Evolutionary conservation across 371 early-diverging fungal species (phyloP), one percentile per base, ranked within the genome.

Genomic region (Syncephalastrum sp.): DNA sequence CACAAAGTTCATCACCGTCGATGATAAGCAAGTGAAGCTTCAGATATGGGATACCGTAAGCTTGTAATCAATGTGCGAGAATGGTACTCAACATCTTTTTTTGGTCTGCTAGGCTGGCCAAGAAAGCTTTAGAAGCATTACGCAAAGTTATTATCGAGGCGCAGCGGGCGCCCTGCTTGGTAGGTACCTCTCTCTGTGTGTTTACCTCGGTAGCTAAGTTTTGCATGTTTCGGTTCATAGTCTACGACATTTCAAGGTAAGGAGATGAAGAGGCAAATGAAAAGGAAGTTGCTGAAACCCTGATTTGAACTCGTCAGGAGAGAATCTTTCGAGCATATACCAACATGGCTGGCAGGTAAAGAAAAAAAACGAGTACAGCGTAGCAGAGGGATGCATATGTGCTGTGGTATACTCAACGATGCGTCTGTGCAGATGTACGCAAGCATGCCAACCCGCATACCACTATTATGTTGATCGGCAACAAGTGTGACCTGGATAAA

Each of bases 21-120:
- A 90, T 53, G 84, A 84, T 57, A 88, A 90, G 60, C 87, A 85
- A 61, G 88, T 98, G 64, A 97, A 97, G 74, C 83, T 99, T 17
- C 98, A 98, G 72, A 94, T 99, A 54, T 99, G 99, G 99, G 99
- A 99, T 73, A 98, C 99, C 14, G 96, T 94, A 67, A 84, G 89
- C 7, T 27, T 12, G 85, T 83, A 45, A 55, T 21, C 21, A 21
- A 21, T 21, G 21, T 21, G 21, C 21, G 21, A 21, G 0, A 21
- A 21, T 21, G 21, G 21, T 2, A 21, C 21, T 21, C 21, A 21
- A 0, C 21, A 21, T 3, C 27, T 3, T 27, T 27, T 27, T 5
- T 1, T 72, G 56, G 68, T 19, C 43, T 21, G 14, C 21, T 53
- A 82, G 76, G 95, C 95, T 27, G 95, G 96, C 21, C 95, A 96